Evolutionary conservation across 2,329 filamentous ascomycete genomes (phyloP), one percentile per base, ranked within the genome.

Genomic region (Trichophaea hybrida): DNA sequence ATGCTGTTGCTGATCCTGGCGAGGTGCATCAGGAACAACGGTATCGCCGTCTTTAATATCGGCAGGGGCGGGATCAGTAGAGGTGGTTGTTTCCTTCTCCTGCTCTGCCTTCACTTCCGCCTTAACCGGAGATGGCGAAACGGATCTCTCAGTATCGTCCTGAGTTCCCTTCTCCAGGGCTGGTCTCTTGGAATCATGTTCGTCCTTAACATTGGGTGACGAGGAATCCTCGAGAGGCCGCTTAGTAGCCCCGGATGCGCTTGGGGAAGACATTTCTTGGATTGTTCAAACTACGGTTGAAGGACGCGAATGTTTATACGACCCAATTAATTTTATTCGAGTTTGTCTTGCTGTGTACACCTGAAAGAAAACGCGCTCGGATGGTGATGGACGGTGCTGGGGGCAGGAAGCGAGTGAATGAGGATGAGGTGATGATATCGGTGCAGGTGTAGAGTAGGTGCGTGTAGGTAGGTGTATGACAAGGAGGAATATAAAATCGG

Each of bases 201-300:
- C 90, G 69, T 97, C 93, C 71, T 82, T 88, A 43, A 86, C 85
- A 35, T 89, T 94, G 38, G 93, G 93, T 7, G 93, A 98, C 15
- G 93, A 97, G 8, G 91, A 86, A 71, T 97, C 93, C 78, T 98
- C 93, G 66, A 98, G 82, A 63, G 93, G 93, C 70, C 93, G 89
- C 81, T 98, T 98, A 58, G 74, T 75, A 35, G 75, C 74, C 61
- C 73, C 74, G 43, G 73, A 72, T 68, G 74, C 74, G 75, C 71
- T 60, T 73, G 75, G 62, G 73, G 75, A 65, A 69, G 71, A 65
- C 74, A 76, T 76, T 56, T 70, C 70, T 58, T 56, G 53, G 53
- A 57, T 58, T 64, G 46, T 61, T 61, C 61, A 61, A 61, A 55
- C 43, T 44, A 50, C 53, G 38, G 37, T 33, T 56, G 50, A 56